These are phyloP conservation scores for Diutina ranongensis DNA, from an alignment of 1,139 yeast species.

Conservation along the genomic window DNA sequence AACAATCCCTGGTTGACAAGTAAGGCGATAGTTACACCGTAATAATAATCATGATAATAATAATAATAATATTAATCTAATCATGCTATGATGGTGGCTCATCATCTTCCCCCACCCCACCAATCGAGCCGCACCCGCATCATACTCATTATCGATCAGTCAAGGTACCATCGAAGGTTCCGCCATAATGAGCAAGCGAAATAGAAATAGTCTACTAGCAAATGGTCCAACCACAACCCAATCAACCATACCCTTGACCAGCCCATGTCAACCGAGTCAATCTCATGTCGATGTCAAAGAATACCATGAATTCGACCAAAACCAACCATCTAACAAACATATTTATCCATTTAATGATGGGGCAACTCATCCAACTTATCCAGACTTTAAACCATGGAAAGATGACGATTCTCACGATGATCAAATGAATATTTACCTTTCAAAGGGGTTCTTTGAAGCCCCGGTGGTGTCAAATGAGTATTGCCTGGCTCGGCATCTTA, in stretches of 20 bases:
- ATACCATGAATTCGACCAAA: neutral
- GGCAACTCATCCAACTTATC: constrained; percentile 27
- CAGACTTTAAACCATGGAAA: constrained; percentile 75
- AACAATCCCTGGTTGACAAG: too few species aligned
- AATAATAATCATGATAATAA: too few species aligned
- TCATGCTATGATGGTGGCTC: too few species aligned
- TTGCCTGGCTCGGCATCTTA: constrained; percentile 40
- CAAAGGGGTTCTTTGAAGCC: constrained; percentile 48
- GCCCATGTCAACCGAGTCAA: neutral
- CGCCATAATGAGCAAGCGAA: neutral
- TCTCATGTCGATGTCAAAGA: neutral
- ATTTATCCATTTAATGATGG: constrained; percentile 4
- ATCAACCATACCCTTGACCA: neutral
- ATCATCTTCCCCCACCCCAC: neutral
- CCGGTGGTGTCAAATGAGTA: constrained; percentile 53
- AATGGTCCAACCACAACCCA: neutral
- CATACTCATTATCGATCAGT: neutral
- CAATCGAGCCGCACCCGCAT: neutral
- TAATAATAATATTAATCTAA: too few species aligned
- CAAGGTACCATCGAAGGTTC: neutral
- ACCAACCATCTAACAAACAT: neutral
- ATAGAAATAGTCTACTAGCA: constrained; percentile 1
- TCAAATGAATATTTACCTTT: constrained; percentile 23
- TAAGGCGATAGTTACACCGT: too few species aligned
- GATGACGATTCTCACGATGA: constrained; percentile 31